These are phyloP conservation scores for Kwoniella heveanensis DNA, from an alignment of 768 basidiomycete genomes.

Conservation along the genomic window DNA sequence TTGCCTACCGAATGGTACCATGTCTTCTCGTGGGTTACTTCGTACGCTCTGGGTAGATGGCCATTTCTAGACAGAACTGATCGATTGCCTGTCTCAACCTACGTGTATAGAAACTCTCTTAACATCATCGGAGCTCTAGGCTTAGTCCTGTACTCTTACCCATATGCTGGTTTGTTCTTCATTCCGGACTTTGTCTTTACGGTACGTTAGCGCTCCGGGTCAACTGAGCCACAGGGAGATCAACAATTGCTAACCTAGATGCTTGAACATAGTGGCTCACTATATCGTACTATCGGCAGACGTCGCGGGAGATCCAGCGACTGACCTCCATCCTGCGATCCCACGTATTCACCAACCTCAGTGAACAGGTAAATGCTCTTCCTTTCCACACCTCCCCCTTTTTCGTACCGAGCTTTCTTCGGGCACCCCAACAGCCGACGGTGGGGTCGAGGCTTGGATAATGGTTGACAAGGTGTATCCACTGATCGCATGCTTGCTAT, in stretches of 20 bases:
- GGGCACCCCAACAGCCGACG: no score
- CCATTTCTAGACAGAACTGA: no score
- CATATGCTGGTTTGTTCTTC: constrained; percentile 40
- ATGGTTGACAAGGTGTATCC: no score
- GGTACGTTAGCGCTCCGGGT: constrained; percentile 2
- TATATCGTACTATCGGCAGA: constrained; percentile 37
- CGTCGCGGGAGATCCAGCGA: constrained; percentile 44
- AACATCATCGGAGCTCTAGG: constrained; percentile 39
- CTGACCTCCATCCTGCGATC: constrained; percentile 38
- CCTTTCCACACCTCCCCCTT: background rate
- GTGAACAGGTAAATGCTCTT: constrained; percentile 33
- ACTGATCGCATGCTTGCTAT: no score
- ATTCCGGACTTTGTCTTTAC: constrained; percentile 35
- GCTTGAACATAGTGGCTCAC: constrained; percentile 26
- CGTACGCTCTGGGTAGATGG: background rate
- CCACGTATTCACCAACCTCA: constrained; percentile 39
- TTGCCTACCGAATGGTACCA: constrained; percentile 33
- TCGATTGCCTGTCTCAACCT: no score
- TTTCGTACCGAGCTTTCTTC: no score
- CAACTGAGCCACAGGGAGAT: no score
- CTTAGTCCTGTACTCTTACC: constrained; percentile 44
- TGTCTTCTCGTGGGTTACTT: constrained; percentile 29
- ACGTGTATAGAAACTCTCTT: constrained; percentile 22
- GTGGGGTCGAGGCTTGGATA: no score
- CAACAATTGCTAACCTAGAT: background rate